A percentile compares a stretch with the other conserved stretches of the same genome.
Evolutionary conservation across 139 green algal species (phyloP).

Genomic region (Closterium sp.): DNA sequence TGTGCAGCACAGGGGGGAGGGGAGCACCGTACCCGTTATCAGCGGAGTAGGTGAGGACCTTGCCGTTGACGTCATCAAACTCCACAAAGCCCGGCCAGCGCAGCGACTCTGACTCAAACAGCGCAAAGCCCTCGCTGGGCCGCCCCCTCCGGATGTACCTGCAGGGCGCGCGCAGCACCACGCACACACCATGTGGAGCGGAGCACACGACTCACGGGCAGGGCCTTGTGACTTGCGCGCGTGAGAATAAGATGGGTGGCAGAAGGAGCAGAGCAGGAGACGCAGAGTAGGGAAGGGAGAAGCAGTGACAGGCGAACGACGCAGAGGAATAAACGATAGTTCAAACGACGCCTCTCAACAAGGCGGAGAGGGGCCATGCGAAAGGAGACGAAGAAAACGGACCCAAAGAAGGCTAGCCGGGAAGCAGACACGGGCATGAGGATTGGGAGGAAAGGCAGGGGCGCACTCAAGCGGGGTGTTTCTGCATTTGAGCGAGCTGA

Average conservation of each 20-base stretch:
- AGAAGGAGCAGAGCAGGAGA: neutral
- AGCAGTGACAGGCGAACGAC: too few species aligned
- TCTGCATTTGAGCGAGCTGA: slow-evolving; percentile 10
- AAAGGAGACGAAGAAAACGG: too few species aligned
- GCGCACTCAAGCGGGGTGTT: slow-evolving; percentile 51
- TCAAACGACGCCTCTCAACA: neutral
- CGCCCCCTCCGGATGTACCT: slow-evolving; percentile 55
- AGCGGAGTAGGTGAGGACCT: slow-evolving; percentile 61
- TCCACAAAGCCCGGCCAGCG: slow-evolving; percentile 65
- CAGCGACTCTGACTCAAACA: slow-evolving; percentile 60
- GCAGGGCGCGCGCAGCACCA: neutral
- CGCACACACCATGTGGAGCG: neutral
- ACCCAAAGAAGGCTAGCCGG: too few species aligned
- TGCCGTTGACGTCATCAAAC: slow-evolving; percentile 64
- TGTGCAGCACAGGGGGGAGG: neutral
- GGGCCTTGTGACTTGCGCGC: neutral
- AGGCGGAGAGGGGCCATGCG: too few species aligned
- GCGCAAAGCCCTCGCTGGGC: slow-evolving; percentile 52
- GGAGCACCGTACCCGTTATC: slow-evolving; percentile 26
- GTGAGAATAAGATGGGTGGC: neutral
- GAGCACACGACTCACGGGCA: neutral
- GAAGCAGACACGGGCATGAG: neutral
- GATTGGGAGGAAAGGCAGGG: slow-evolving; percentile 8
- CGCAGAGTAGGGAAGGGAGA: neutral
- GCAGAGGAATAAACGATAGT: too few species aligned